Evolutionary conservation across 495 filamentous ascomycete genomes (phyloP).

Genomic region (Lasiosphaeria hispida): DNA sequence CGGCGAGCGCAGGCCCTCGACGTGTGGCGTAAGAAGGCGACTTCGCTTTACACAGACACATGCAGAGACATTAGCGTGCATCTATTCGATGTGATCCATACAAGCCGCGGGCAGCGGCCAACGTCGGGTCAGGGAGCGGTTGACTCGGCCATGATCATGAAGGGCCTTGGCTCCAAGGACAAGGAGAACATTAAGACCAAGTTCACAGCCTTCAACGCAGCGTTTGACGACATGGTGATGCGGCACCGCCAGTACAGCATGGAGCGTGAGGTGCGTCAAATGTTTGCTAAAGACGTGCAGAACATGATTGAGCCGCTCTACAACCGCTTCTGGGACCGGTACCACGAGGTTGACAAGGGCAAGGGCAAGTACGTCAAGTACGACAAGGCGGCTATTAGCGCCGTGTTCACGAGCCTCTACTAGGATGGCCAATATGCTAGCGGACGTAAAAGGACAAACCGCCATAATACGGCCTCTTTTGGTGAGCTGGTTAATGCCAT

Average conservation of each 20-base stretch:
- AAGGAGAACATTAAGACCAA: conserved; percentile 96
- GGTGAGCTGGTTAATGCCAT: not conserved
- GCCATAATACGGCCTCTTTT: too few species aligned
- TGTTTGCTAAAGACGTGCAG: conserved; percentile 78
- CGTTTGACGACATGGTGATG: conserved; percentile 81
- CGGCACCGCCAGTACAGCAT: conserved; percentile 77
- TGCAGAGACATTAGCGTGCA: conserved; percentile 85
- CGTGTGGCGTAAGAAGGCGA: conserved; percentile 80
- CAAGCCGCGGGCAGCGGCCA: conserved; percentile 65
- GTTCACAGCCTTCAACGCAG: conserved; percentile 81
- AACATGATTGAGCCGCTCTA: conserved; percentile 92
- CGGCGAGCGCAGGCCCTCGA: conserved; percentile 63
- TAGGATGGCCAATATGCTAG: conserved; percentile 10
- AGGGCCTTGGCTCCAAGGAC: conserved; percentile 79
- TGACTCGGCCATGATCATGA: conserved; percentile 78
- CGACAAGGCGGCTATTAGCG: conserved; percentile 68
- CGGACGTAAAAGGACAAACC: too few species aligned
- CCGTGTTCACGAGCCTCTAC: conserved; percentile 52
- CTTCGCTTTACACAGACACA: conserved; percentile 75
- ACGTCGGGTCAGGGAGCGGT: conserved; percentile 63
- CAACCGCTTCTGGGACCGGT: conserved; percentile 91
- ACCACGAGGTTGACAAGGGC: conserved; percentile 96
- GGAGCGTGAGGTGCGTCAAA: conserved; percentile 81
- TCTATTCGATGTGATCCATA: conserved; percentile 90
- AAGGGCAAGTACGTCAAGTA: conserved; percentile 97